Percentiles rank a stretch among this genome's conserved stretches.
Evolutionary conservation across 163 green algal genomes (phyloP).

Genomic region (Trebouxiophyceae sp.): DNA sequence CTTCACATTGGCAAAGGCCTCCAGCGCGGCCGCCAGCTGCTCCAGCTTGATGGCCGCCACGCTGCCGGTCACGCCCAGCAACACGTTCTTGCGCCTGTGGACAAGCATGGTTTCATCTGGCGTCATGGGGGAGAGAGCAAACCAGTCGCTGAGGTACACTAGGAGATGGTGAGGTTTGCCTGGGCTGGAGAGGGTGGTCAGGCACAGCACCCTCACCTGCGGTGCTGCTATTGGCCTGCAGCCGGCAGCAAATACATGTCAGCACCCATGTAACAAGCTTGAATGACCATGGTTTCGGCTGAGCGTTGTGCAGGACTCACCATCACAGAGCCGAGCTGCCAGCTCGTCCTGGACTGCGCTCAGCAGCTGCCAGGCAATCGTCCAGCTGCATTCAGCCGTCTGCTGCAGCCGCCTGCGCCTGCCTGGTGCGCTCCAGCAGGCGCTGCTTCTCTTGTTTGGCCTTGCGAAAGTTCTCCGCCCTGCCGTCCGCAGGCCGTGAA

Average conservation of each 20-base stretch:
- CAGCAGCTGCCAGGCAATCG: too few species aligned
- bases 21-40: constrained; percentile 32
- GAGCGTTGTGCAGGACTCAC: too few species aligned
- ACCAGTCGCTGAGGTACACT: not conserved
- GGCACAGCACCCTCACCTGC: not conserved
- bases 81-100: constrained; percentile 19
- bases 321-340: too few species aligned
- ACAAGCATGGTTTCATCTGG: not conserved
- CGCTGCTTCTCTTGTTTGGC: constrained; percentile 8
- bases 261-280: too few species aligned
- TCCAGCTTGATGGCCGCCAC: constrained; percentile 82
- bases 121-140: not conserved
- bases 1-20: constrained; percentile 28
- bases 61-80: constrained; percentile 66
- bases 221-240: not conserved
- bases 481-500: not conserved
- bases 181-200: not conserved
- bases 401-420: too few species aligned
- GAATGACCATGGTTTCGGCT: too few species aligned
- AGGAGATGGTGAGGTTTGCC: not conserved
- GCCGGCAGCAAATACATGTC: too few species aligned
- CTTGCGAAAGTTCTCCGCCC: constrained; percentile 17
- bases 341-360: too few species aligned
- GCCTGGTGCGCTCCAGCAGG: not conserved
- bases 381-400: too few species aligned